Base-by-base conservation (phyloP, 2,329 filamentous ascomycete species). In the Pseudogymnoascus sp. region DNA sequence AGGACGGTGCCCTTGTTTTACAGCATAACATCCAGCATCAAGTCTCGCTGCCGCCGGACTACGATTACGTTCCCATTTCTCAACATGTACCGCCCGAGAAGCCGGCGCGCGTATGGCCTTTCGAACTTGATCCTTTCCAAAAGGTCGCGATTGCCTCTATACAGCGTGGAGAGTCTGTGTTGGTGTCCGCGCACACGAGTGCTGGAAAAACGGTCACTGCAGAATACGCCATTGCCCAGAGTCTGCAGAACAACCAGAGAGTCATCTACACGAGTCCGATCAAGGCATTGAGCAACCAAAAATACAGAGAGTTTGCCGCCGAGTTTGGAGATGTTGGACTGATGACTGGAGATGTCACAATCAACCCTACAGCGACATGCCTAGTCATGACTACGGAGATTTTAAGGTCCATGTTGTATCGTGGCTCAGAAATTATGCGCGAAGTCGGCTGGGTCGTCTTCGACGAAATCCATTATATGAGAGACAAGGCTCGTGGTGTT, bases 331-430 rank as follows among this genome's bases (percentile, higher is more conserved):
- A 99, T 72, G 93, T 97, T 59, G 94, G 94, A 63, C 81, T 99
- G 64, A 97, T 99, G 93, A 99, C 94, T 4, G 94, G 94, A 71
- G 94, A 99, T 82, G 93, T 97, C 65, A 99, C 94, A 24, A 99
- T 99, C 76, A 99, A 99, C 74, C 95, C 95, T 3, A 97, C 94
- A 3, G 94, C 94, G 11, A 97, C 92, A 63, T 99, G 94, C 74
- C 79, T 99, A 63, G 94, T 99, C 70, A 99, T 99, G 94, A 99
- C 94, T 0, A 99, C 94, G 0, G 94, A 99, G 78, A 99, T 99
- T 91, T 76, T 99, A 72, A 88, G 94, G 58, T 97, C 93, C 15
- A 99, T 99, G 94, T 74, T 99, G 76, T 99, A 99, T 75, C 85
- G 94, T 68, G 94, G 94, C 63, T 97, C 94, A 0, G 94, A 99